Base-by-base conservation (phyloP, 768 basidiomycete genomes). In the Lyophyllum atratum region DNA sequence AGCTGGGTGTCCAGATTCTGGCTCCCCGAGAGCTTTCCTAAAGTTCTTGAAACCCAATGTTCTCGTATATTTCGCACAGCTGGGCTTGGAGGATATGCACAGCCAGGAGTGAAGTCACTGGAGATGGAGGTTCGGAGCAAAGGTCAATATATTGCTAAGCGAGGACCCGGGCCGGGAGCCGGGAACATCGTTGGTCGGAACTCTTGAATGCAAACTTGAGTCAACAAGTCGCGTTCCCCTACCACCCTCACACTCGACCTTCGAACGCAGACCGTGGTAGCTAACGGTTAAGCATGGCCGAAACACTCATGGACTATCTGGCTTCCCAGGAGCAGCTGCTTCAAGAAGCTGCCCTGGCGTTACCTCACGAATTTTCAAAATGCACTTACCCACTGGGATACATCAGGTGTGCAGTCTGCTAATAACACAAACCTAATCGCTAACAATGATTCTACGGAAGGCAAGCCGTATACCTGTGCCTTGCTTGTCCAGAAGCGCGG, bases 381-480 rank as follows among this genome's bases (percentile, higher is more conserved):
- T 90, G 89, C 63, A 85, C 88, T 5, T 87, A 85, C 67, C 64
- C 72, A 40, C 70, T 84, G 59, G 87, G 89, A 0, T 73, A 76
- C 21, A 71, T 90, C 31, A 76, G 85, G 80, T 81, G 56, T 25
- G 54, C 48, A 21, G 11, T 44, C 54, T 22, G 43, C 28, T 51
- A 22, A 11, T 47, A 49, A 9, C 34, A 43, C 34, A 25, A n/a
- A 24, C 49, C 25, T 48, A 55, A 34, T 60, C 53, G 26, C 52
- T 34, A 39, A 58, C 49, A 60, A 31, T 56, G 66, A 47, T 58
- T 31, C 39, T 37, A 39, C 45, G 43, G 66, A 59, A 85, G 86
- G 55, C 92, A 95, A 71, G 85, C 90, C 0, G 85, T 93, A 10
- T 91, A 93, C 69, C 84, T 93, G 52, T 95, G 92, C 66, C 71